Evolutionary conservation across 768 basidiomycete species (phyloP).

Genomic region (Clitopilus hobsonii): DNA sequence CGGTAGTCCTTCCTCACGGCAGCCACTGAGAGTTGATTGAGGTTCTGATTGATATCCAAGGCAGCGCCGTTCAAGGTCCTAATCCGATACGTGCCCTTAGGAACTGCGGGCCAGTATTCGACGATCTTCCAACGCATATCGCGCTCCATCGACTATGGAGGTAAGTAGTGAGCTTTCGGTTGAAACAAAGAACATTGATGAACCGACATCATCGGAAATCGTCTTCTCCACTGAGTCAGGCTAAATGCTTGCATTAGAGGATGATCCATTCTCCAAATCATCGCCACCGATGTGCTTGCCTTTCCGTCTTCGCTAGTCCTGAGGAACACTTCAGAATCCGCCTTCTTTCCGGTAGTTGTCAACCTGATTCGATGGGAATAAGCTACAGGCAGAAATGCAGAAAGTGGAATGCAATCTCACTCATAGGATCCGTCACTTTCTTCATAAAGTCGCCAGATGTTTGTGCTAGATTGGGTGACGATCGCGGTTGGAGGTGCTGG

Average conservation of each 20-base stretch:
- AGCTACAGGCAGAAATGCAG: neutral
- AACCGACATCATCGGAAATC: neutral
- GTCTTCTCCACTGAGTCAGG: neutral
- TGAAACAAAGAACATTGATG: neutral
- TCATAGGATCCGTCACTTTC: slow-evolving; percentile 2
- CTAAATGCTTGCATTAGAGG: neutral
- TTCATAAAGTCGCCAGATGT: neutral
- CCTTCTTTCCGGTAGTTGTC: neutral
- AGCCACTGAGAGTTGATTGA: neutral
- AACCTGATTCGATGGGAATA: neutral
- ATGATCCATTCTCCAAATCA: neutral
- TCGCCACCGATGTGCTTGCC: neutral
- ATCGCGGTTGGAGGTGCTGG: neutral
- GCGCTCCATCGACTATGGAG: neutral
- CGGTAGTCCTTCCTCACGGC: slow-evolving; percentile 5
- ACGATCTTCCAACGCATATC: slow-evolving; percentile 5
- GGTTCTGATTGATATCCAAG: slow-evolving; percentile 2
- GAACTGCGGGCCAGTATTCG: slow-evolving; percentile 4
- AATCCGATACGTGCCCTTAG: slow-evolving; percentile 5
- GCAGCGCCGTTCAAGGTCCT: slow-evolving; percentile 5
- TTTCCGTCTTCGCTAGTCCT: slow-evolving; percentile 1
- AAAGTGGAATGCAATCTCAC: neutral
- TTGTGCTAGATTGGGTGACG: neutral
- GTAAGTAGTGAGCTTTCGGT: no score
- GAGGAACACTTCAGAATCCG: slow-evolving; percentile 1